Conservation (phyloP, 495 filamentous ascomycete species). For the Penicillium canescens region DNA sequence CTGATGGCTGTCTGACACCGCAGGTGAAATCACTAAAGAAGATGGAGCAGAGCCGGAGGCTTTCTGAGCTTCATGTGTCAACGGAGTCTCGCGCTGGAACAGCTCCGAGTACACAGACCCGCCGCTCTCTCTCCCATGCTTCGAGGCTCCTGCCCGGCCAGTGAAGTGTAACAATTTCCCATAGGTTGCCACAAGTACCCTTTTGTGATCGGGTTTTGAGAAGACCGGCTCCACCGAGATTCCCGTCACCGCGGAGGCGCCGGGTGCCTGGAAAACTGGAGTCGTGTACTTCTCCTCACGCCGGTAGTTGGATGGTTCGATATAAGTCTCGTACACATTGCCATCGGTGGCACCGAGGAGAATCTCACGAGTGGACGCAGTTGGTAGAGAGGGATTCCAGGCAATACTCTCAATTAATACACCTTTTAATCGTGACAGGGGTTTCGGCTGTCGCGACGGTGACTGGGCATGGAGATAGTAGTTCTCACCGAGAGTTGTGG, state of each 20-base stretch:
- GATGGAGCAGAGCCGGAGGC: conserved; percentile 59
- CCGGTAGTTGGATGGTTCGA: conserved; percentile 87
- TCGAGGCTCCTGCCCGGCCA: conserved; percentile 62
- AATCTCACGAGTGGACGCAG: conserved; percentile 93
- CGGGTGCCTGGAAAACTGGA: conserved; percentile 72
- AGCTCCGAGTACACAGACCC: conserved; percentile 80
- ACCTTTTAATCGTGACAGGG: conserved; percentile 78
- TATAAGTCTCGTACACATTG: conserved; percentile 92
- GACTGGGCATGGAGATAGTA: conserved; percentile 96
- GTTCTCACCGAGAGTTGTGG: conserved; percentile 89
- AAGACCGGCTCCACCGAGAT: conserved; percentile 75
- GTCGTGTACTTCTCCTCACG: conserved; percentile 92
- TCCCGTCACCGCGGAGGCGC: conserved; percentile 75
- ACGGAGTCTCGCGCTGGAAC: conserved; percentile 82
- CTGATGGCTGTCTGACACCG: conserved; percentile 51
- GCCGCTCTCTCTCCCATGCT: conserved; percentile 74
- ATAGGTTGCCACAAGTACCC: conserved; percentile 76
- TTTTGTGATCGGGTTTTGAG: conserved; percentile 64
- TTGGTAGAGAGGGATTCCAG: conserved; percentile 97
- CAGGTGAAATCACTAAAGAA: conserved; percentile 72
- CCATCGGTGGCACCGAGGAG: conserved; percentile 88
- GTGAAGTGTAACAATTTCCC: conserved; percentile 73
- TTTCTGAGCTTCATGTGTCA: conserved; percentile 64
- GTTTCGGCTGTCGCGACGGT: conserved; percentile 70
- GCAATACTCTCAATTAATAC: conserved; percentile 85